phyloP scores from a whole-genome alignment of 352 stramenopile genomes.

The Albugo laibachii region DNA sequence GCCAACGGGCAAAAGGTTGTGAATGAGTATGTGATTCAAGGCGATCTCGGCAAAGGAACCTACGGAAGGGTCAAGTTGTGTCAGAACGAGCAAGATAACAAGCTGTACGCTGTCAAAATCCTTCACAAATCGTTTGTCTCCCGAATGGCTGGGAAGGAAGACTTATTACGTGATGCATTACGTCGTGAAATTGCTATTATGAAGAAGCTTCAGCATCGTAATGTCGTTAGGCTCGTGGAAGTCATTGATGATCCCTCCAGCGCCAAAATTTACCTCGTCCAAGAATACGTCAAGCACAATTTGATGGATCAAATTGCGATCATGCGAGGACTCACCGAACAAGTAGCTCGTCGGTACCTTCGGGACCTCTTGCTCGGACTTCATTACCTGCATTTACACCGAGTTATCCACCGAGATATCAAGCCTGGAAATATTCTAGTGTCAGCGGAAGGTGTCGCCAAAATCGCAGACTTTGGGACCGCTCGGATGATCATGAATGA shows the following conservation, averaged over 20 bases:
- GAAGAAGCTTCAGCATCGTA: slow-evolving; percentile 88
- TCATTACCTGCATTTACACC: slow-evolving; percentile 86
- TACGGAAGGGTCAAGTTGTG: slow-evolving; percentile 78
- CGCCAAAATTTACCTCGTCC: slow-evolving; percentile 90
- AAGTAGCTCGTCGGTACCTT: slow-evolving; percentile 69
- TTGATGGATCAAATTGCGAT: slow-evolving; percentile 73
- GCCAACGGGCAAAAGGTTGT: slow-evolving; percentile 77
- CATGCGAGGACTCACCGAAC: slow-evolving; percentile 34
- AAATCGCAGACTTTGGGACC: slow-evolving; percentile 82
- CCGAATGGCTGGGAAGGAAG: slow-evolving; percentile 70
- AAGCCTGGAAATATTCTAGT: slow-evolving; percentile 82
- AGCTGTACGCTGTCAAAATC: slow-evolving; percentile 79
- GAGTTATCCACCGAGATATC: slow-evolving; percentile 85
- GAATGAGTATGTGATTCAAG: slow-evolving; percentile 89
- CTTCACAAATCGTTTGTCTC: slow-evolving; percentile 83
- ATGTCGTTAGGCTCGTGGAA: slow-evolving; percentile 87
- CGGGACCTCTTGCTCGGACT: slow-evolving; percentile 76
- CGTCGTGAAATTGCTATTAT: slow-evolving; percentile 89
- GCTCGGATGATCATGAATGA: slow-evolving; percentile 83
- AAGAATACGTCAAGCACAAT: slow-evolving; percentile 88
- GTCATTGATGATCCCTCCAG: slow-evolving; percentile 87
- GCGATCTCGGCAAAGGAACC: slow-evolving; percentile 77
- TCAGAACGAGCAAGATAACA: slow-evolving; percentile 51
- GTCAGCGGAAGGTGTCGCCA: slow-evolving; percentile 58
- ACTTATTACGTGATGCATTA: slow-evolving; percentile 65